These are phyloP conservation scores for Letharia lupina DNA, from an alignment of 495 filamentous ascomycete genomes.

Conservation along the genomic window DNA sequence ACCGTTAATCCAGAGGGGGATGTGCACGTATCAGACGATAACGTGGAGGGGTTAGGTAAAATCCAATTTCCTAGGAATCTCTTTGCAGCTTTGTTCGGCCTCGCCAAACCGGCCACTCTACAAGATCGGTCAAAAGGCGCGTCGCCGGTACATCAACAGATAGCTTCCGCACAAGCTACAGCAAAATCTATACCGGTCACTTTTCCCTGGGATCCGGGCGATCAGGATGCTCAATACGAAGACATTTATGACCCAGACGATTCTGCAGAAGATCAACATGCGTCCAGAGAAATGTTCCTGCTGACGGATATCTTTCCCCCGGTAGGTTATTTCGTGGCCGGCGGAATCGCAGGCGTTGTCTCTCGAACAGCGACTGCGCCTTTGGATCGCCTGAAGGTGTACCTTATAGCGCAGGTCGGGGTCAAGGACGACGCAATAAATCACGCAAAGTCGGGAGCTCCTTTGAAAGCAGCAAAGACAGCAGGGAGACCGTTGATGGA, in stretches of 20 bases:
- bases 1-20: constrained; percentile 92
- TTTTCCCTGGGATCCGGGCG: constrained; percentile 26
- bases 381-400: constrained; percentile 93
- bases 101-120: constrained; percentile 20
- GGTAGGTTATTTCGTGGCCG: constrained; percentile 95
- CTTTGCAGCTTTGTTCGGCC: constrained; percentile 50
- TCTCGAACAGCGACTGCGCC: constrained; percentile 91
- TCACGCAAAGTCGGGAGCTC: constrained; percentile 63
- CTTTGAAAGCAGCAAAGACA: constrained; percentile 56
- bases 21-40: constrained; percentile 81
- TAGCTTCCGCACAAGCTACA: neutral
- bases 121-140: neutral
- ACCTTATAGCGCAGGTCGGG: constrained; percentile 85
- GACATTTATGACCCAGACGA: constrained; percentile 26
- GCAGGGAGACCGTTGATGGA: constrained; percentile 59
- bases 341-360: constrained; percentile 82
- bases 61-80: constrained; percentile 62
- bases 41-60: constrained; percentile 90
- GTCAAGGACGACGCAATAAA: constrained; percentile 48
- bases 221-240: constrained; percentile 13
- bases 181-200: constrained; percentile 14
- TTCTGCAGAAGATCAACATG: constrained; percentile 34
- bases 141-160: constrained; percentile 1
- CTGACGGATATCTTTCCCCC: constrained; percentile 57
- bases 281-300: constrained; percentile 38